Percentiles rank a stretch among this genome's conserved stretches.
phyloP scores from a whole-genome alignment of 1,139 yeast species.

The Suhomyces yuchorum region DNA sequence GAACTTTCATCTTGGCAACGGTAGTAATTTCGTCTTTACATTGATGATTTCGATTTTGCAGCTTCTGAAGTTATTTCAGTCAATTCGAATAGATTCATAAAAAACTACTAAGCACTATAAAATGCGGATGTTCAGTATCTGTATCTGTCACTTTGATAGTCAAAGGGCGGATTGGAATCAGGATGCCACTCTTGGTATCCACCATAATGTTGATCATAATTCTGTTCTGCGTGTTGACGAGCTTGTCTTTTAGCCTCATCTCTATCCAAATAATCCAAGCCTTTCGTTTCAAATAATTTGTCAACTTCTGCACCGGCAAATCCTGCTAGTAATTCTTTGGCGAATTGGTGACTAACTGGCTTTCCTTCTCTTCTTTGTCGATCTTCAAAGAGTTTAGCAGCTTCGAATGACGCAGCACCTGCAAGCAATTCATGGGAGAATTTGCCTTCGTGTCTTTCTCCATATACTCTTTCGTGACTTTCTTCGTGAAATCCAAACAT shows the following conservation, averaged over 20 bases:
- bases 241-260: constrained; percentile 30
- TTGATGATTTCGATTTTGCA: not conserved
- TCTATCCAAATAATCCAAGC: constrained; percentile 37
- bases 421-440: constrained; percentile 37
- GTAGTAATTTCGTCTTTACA: not conserved
- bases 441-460: constrained; percentile 33
- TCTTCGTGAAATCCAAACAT: constrained; percentile 25
- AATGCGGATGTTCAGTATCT: not conserved
- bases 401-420: constrained; percentile 40
- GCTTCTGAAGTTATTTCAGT: not conserved
- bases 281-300: constrained; percentile 38
- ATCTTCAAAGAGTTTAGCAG: constrained; percentile 36
- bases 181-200: constrained; percentile 32
- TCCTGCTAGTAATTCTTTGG: constrained; percentile 34
- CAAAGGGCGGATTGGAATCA: constrained; percentile 29
- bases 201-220: constrained; percentile 36
- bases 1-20: not conserved
- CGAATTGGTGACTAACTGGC: constrained; percentile 34
- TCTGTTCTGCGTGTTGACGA: constrained; percentile 21
- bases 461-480: constrained; percentile 29
- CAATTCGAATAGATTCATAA: not conserved
- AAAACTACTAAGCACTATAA: not conserved
- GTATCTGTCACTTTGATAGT: constrained; percentile 27
- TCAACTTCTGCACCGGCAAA: constrained; percentile 38
- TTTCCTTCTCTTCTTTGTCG: constrained; percentile 37